Percentiles rank a stretch among this genome's conserved stretches.
These are phyloP conservation scores for Xylariales sp. DNA, from an alignment of 2,329 filamentous ascomycete genomes.

Conservation along the genomic window DNA sequence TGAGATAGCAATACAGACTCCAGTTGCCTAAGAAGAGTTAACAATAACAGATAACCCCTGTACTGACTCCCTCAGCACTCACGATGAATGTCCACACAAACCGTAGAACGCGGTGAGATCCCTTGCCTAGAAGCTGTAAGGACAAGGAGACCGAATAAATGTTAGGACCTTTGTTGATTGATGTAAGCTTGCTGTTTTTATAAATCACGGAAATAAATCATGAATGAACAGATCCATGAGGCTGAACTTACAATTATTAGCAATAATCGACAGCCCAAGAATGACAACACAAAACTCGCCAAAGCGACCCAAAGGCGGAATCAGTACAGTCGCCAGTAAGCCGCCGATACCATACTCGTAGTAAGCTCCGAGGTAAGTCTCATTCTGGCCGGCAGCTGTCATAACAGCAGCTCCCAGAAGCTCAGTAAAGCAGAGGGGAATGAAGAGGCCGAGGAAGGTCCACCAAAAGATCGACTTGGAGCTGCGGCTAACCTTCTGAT, in stretches of 20 bases:
- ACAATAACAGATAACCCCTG: too few relatives aligned
- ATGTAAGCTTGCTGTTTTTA: too few relatives aligned
- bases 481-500: slow-evolving; percentile 61
- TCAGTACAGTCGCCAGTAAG: slow-evolving; percentile 60
- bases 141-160: slow-evolving; percentile 67
- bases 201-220: too few relatives aligned
- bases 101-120: slow-evolving; percentile 57
- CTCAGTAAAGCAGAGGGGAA: slow-evolving; percentile 70
- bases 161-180: slow-evolving; percentile 53
- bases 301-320: slow-evolving; percentile 60
- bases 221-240: too few relatives aligned
- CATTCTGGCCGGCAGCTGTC: slow-evolving; percentile 55
- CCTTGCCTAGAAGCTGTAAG: slow-evolving; percentile 58
- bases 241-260: slow-evolving; percentile 56
- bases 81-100: slow-evolving; percentile 62
- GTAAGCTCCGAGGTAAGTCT: slow-evolving; percentile 52
- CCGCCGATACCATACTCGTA: slow-evolving; percentile 56
- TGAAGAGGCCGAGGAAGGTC: slow-evolving; percentile 64
- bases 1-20: slow-evolving; percentile 62
- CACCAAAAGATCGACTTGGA: slow-evolving; percentile 61
- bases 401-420: slow-evolving; percentile 68
- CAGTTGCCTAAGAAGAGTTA: slow-evolving; percentile 23
- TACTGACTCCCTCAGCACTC: too few relatives aligned
- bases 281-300: slow-evolving; percentile 68
- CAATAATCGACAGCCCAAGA: slow-evolving; percentile 61